Percentiles rank a stretch among this genome's conserved stretches.
Conservation (phyloP, 306 rosid species). For the Elaeagnus macrophylla region DNA sequence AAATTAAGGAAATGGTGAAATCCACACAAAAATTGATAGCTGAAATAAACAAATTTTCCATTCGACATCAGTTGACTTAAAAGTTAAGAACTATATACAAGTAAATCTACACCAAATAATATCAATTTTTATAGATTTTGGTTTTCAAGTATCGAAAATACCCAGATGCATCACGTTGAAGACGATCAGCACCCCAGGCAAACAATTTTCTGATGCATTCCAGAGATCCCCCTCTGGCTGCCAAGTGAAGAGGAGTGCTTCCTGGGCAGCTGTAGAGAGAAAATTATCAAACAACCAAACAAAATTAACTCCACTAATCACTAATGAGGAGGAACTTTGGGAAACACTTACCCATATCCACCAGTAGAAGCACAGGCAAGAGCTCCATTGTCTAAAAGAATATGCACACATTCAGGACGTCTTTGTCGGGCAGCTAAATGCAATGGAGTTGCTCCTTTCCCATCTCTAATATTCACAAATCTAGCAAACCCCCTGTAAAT, state of each 20-base stretch:
- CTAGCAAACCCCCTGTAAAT: slow-evolving; percentile 86
- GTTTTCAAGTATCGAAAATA: slow-evolving; percentile 20
- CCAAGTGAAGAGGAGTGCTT: slow-evolving; percentile 92
- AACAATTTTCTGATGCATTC: slow-evolving; percentile 71
- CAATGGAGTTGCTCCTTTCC: slow-evolving; percentile 87
- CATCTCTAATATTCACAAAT: slow-evolving; percentile 92
- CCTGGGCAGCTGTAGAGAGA: slow-evolving; percentile 65
- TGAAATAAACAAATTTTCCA: too few relatives aligned
- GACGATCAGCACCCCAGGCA: slow-evolving; percentile 99
- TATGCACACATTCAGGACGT: too few relatives aligned
- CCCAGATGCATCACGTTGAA: slow-evolving; percentile 90
- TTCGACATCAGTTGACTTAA: too few relatives aligned
- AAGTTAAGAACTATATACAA: too few relatives aligned
- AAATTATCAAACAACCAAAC: slow-evolving; percentile 20
- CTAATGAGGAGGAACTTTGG: background rate
- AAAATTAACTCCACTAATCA: slow-evolving; percentile 11
- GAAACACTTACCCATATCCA: slow-evolving; percentile 58
- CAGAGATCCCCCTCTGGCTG: too few relatives aligned
- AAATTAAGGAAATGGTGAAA: too few relatives aligned
- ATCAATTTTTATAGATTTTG: background rate
- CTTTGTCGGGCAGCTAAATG: slow-evolving; percentile 86
- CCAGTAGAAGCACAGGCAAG: slow-evolving; percentile 84
- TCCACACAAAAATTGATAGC: too few relatives aligned
- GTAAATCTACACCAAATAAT: too few relatives aligned
- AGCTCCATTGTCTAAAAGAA: too few relatives aligned